Percentiles rank a stretch among this genome's conserved stretches.
Evolutionary conservation across 495 filamentous ascomycete genomes (phyloP).

Genomic region (Trichoderma parareesei): DNA sequence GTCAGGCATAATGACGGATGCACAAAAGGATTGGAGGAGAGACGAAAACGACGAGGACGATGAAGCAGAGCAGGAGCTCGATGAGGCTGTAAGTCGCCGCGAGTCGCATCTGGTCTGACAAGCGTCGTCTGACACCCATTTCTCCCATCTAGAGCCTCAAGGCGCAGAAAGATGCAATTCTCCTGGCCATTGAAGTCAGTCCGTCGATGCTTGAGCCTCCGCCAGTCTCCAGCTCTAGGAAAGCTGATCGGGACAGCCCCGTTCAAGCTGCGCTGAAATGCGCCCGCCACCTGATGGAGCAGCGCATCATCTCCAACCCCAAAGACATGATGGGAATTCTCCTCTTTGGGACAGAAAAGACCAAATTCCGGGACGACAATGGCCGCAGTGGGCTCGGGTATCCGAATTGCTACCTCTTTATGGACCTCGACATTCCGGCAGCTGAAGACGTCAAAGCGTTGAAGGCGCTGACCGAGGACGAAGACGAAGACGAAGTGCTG

Average conservation of each 20-base stretch:
- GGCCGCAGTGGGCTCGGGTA: slow-evolving; percentile 57
- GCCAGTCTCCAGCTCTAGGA: slow-evolving; percentile 56
- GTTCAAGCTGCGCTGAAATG: slow-evolving; percentile 82
- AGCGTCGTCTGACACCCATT: not conserved
- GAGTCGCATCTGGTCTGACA: slow-evolving; percentile 6
- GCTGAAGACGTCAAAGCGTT: slow-evolving; percentile 80
- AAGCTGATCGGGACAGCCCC: slow-evolving; percentile 62
- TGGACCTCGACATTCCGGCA: slow-evolving; percentile 79
- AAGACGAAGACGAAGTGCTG: slow-evolving; percentile 59
- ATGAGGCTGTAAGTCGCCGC: slow-evolving; percentile 52
- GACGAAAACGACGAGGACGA: slow-evolving; percentile 59
- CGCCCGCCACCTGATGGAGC: slow-evolving; percentile 91
- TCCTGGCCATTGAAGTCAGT: slow-evolving; percentile 94
- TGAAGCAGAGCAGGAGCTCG: slow-evolving; percentile 67
- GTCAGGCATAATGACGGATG: slow-evolving; percentile 31
- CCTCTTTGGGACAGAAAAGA: slow-evolving; percentile 84
- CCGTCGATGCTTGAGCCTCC: slow-evolving; percentile 75
- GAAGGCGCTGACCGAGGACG: slow-evolving; percentile 61
- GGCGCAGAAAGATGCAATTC: slow-evolving; percentile 86
- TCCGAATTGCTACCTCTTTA: slow-evolving; percentile 86
- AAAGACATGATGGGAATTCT: slow-evolving; percentile 96
- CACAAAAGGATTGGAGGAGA: slow-evolving; percentile 34
- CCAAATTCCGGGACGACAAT: slow-evolving; percentile 68
- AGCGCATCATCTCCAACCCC: slow-evolving; percentile 93
- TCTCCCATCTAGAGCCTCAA: slow-evolving; percentile 65